A percentile compares a stretch with the other conserved stretches of the same genome.
Evolutionary conservation across 2,329 filamentous ascomycete genomes (phyloP).

Genomic region (Fusarium sp.): DNA sequence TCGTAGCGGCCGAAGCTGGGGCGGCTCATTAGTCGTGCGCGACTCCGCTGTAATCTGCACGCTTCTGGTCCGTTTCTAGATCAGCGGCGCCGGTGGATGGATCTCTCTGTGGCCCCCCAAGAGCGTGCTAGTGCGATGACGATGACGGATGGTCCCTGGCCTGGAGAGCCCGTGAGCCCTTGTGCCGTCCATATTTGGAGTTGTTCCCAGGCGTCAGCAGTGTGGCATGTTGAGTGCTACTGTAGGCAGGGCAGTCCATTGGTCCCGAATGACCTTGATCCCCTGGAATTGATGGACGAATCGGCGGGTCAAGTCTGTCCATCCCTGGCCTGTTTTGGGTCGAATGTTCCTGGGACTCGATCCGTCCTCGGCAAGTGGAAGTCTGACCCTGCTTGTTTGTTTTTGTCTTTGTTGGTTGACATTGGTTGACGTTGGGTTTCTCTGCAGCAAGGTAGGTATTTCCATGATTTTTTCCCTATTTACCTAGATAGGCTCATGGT

Average conservation of each 20-base stretch:
- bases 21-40: constrained; percentile 47
- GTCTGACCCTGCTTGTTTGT: constrained; percentile 21
- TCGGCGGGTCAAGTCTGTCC: constrained; percentile 33
- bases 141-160: constrained; percentile 40
- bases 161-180: constrained; percentile 22
- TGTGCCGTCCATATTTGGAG: constrained; percentile 26
- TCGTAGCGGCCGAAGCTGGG: constrained; percentile 49
- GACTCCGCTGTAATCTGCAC: constrained; percentile 45
- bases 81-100: constrained; percentile 49
- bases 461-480: not conserved
- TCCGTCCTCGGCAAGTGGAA: constrained; percentile 36
- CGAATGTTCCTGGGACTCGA: constrained; percentile 41
- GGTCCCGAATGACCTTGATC: constrained; percentile 33
- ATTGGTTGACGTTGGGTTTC: constrained; percentile 10
- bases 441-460: not conserved
- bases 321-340: constrained; percentile 43
- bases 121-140: constrained; percentile 33
- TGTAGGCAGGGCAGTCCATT: constrained; percentile 11
- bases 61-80: constrained; percentile 52
- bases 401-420: constrained; percentile 23
- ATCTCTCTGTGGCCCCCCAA: constrained; percentile 35
- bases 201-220: constrained; percentile 16
- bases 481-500: no score
- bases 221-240: constrained; percentile 27
- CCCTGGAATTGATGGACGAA: constrained; percentile 40